These are phyloP conservation scores for Mallotus repandus DNA, from an alignment of 441 rosid genomes.

Conservation along the genomic window DNA sequence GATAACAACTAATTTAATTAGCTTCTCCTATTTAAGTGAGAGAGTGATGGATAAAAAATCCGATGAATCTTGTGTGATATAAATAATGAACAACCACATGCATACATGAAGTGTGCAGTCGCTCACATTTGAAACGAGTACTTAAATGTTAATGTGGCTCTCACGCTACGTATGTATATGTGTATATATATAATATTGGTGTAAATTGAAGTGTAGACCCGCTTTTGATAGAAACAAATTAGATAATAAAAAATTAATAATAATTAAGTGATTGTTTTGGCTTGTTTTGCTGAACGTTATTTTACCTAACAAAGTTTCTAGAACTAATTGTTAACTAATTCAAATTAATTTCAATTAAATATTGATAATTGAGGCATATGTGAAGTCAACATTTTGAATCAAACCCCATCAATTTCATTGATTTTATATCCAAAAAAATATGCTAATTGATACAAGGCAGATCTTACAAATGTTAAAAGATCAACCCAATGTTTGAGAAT, in stretches of 20 bases:
- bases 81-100: too few relatives aligned
- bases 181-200: not conserved
- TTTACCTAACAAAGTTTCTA: conserved; percentile 22
- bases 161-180: not conserved
- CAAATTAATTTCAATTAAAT: not conserved
- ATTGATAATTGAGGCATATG: not conserved
- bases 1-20: too few relatives aligned
- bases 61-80: too few relatives aligned
- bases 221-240: not conserved
- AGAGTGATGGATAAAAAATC: too few relatives aligned
- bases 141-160: not conserved
- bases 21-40: too few relatives aligned
- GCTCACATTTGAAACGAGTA: too few relatives aligned
- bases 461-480: too few relatives aligned
- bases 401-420: not conserved
- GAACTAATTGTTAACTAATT: conserved; percentile 16
- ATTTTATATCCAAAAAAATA: too few relatives aligned
- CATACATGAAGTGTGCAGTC: too few relatives aligned
- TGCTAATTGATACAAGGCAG: too few relatives aligned
- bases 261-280: not conserved
- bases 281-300: not conserved
- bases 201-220: not conserved
- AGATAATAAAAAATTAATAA: not conserved
- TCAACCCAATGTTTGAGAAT: too few relatives aligned
- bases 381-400: conserved; percentile 18